Evolutionary conservation across 225 moss, liverwort and hornwort genomes (phyloP), one percentile per base, ranked within the genome.

Genomic region (Thuidium tamariscinum): DNA sequence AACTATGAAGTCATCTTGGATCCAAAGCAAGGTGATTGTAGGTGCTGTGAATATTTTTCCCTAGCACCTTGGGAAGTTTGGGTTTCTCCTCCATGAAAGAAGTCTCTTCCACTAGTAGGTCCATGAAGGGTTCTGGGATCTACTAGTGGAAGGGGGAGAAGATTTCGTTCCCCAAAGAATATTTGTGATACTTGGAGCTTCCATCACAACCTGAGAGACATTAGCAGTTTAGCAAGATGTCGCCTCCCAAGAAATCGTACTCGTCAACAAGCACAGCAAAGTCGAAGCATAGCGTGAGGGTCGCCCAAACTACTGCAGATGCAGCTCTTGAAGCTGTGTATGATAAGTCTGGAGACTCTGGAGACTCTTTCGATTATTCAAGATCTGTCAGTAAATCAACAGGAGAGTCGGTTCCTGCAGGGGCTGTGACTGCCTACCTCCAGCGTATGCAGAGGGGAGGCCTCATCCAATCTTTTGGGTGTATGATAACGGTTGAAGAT

Each of bases 401-500:
- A 75, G 88, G 55, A 62, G 91, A 89, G 63, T 91, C 92, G 56
- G 79, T 91, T n/a, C 84, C 89, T 79, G 88, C 89, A 46, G 89
- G 86, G 69, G 89, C 89, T 79, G 92, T 92, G 74, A 92, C 92
- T 8, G 91, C 92, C 73, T 92, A 92, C 67, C 89, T 92, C 54
- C 92, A 92, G 79, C 92, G 92, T 78, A 92, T 92, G 91, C 92
- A 92, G 73, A 88, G 92, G 88, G 92, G 92, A 68, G 92, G 92
- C 32, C 84, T 91, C 37, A 88, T n/a, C 30, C 92, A 92, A 68
- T 77, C 92, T 64, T 92, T 92, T 76, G 92, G 92, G 74, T 89
- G 92, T 69, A 91, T 92, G 92, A 60, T 92, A n/a, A 82, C 92
- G 16, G 79, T 92, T 37, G 89, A 92, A 73, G 91, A 91, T 42